These are phyloP conservation scores for Populus trichocarpa DNA, from an alignment of 441 rosid species.

Conservation along the genomic window DNA sequence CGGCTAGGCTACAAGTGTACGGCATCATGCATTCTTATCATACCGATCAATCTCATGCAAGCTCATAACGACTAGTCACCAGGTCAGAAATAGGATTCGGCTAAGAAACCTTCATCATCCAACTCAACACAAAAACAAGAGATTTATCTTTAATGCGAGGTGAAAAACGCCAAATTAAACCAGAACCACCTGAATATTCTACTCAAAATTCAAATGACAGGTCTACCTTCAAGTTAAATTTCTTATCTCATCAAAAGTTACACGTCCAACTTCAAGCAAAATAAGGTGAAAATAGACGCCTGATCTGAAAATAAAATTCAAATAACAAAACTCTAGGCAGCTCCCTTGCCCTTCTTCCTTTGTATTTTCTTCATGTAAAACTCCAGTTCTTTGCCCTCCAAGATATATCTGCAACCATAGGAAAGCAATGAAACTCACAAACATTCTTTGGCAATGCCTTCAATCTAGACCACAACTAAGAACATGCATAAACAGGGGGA, in stretches of 20 bases:
- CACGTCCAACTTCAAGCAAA: not conserved
- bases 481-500: not conserved
- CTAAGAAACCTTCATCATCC: not conserved
- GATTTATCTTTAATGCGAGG: not conserved
- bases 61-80: not conserved
- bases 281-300: not conserved
- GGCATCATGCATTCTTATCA: not conserved
- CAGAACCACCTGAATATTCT: not conserved
- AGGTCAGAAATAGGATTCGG: not conserved
- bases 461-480: not conserved
- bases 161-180: not conserved
- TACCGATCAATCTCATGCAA: not conserved
- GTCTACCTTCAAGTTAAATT: not conserved
- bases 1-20: too few relatives aligned
- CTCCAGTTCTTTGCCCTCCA: conserved; percentile 29
- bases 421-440: not conserved
- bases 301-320: not conserved
- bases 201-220: not conserved
- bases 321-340: conserved; percentile 15
- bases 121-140: not conserved
- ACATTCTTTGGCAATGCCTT: not conserved
- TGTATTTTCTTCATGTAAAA: conserved; percentile 27
- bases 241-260: not conserved
- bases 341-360: conserved; percentile 29
- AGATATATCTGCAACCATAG: conserved; percentile 15